Percentiles rank a stretch among this genome's conserved stretches.
Conservation (phyloP, 495 filamentous ascomycete genomes). For the Eremomyces bilateralis region DNA sequence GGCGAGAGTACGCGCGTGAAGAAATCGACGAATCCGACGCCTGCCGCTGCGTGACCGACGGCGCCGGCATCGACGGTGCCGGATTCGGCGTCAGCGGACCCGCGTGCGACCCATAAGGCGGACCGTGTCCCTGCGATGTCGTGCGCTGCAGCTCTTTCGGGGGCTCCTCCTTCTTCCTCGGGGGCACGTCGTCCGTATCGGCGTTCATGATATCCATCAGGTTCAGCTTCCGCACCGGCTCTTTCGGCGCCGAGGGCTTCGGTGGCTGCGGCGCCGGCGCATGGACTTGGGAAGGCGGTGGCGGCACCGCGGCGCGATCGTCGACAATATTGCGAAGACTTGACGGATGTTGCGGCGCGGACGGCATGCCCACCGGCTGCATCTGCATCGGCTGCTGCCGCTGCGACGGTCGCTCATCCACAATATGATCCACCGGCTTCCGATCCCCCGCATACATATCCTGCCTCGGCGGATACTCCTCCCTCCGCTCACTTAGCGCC, state of each 20-base stretch:
- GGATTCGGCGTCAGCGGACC: neutral
- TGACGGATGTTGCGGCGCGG: too few species aligned
- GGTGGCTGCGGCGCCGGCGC: neutral
- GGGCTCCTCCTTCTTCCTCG: neutral
- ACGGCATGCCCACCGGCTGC: too few species aligned
- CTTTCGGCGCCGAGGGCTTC: constrained; percentile 1
- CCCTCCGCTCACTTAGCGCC: too few species aligned
- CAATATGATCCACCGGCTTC: too few species aligned
- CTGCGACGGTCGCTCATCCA: too few species aligned
- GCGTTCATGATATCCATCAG: constrained; percentile 2
- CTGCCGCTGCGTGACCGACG: neutral
- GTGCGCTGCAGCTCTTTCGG: neutral
- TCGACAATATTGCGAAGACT: too few species aligned
- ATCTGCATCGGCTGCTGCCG: too few species aligned
- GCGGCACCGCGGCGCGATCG: too few species aligned
- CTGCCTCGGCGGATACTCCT: too few species aligned
- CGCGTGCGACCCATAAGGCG: neutral
- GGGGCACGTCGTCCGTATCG: neutral
- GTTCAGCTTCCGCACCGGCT: too few species aligned
- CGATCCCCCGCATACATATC: too few species aligned
- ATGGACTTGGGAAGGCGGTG: too few species aligned
- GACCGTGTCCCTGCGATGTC: neutral
- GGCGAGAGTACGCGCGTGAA: neutral
- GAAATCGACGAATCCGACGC: neutral
- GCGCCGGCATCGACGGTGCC: neutral